Percentiles rank a stretch among this genome's conserved stretches.
Conservation (phyloP, 1,284 basidiomycete genomes). For the Tremellales sp. region DNA sequence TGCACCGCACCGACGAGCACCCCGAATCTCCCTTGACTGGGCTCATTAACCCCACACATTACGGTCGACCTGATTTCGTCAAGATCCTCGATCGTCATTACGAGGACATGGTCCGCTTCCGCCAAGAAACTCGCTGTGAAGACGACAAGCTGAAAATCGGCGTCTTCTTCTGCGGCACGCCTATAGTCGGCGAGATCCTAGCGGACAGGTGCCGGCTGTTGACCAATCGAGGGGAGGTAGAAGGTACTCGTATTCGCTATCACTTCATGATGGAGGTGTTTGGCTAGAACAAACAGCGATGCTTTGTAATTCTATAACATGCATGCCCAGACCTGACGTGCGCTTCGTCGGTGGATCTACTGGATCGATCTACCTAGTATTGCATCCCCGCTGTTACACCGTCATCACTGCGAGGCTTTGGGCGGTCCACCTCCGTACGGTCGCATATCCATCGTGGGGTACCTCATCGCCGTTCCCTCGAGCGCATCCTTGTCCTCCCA, state of each 20-base stretch:
- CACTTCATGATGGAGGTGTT: constrained; percentile 35
- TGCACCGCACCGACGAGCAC: constrained; percentile 23
- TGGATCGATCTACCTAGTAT: too few species aligned
- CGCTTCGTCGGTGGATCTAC: too few species aligned
- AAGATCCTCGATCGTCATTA: constrained; percentile 29
- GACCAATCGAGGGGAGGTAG: constrained; percentile 18
- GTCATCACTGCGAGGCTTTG: not conserved
- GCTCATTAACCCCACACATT: constrained; percentile 27
- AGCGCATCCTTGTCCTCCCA: not conserved
- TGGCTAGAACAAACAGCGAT: too few species aligned
- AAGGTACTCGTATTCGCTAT: constrained; percentile 23
- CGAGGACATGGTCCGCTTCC: constrained; percentile 24
- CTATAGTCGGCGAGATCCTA: constrained; percentile 29
- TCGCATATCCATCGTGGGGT: not conserved
- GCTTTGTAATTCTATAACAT: too few species aligned
- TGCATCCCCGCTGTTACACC: too few species aligned
- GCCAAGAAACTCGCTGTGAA: constrained; percentile 6
- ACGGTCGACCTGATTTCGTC: constrained; percentile 28
- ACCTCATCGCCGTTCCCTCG: not conserved
- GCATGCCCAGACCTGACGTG: too few species aligned
- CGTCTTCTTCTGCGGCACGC: constrained; percentile 32
- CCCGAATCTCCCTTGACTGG: constrained; percentile 26
- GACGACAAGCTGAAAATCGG: constrained; percentile 28
- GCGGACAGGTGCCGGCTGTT: constrained; percentile 25
- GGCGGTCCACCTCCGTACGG: not conserved